Evolutionary conservation across 108 stramenopile species (phyloP).

Genomic region (Pseudonitzschia pungens): DNA sequence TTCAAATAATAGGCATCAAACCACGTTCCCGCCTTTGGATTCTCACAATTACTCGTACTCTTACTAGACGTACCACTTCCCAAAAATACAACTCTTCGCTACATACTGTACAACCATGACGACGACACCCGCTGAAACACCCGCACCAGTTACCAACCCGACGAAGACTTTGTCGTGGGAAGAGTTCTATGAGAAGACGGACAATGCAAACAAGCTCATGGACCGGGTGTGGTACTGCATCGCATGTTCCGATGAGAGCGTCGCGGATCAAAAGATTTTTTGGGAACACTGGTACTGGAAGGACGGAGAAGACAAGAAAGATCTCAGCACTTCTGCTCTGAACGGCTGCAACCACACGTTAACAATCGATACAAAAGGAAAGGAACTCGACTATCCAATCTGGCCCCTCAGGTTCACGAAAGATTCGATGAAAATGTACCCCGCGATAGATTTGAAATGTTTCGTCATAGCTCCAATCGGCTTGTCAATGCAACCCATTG

Average conservation of each 20-base stretch:
- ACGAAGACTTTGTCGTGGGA: slow-evolving; percentile 13
- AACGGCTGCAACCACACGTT: slow-evolving; percentile 15
- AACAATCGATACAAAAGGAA: background rate
- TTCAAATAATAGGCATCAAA: no score
- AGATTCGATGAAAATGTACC: slow-evolving; percentile 13
- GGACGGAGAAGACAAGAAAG: slow-evolving; percentile 2
- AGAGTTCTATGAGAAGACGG: slow-evolving; percentile 17
- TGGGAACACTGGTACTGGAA: slow-evolving; percentile 27
- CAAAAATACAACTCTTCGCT: no score
- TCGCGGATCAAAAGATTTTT: slow-evolving; percentile 17
- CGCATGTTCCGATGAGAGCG: background rate
- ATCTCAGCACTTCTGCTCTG: background rate
- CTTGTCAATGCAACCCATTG: background rate
- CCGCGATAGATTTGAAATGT: slow-evolving; percentile 21
- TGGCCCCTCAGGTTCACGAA: slow-evolving; percentile 14
- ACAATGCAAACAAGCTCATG: slow-evolving; percentile 24
- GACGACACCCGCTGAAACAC: background rate
- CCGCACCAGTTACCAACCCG: background rate
- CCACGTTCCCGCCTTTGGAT: no score
- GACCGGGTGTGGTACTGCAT: slow-evolving; percentile 23
- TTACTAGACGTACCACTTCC: no score
- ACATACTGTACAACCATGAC: background rate
- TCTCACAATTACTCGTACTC: no score
- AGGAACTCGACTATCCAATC: slow-evolving; percentile 13
- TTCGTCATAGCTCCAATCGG: slow-evolving; percentile 10